phyloP scores from a whole-genome alignment of 2,329 filamentous ascomycete species.

The Claviceps arundinis region DNA sequence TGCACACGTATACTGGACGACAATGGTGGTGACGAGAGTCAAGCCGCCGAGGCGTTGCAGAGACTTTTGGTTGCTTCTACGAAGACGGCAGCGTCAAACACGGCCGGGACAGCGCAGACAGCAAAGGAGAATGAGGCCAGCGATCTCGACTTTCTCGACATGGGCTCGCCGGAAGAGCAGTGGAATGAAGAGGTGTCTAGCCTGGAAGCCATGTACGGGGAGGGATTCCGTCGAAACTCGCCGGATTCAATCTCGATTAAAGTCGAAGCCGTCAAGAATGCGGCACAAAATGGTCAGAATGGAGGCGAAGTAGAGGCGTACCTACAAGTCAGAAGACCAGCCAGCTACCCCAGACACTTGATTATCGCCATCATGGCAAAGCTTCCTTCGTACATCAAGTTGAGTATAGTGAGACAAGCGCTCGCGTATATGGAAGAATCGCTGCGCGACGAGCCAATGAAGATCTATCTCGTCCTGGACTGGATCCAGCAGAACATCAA shows the following conservation, averaged over 20 bases:
- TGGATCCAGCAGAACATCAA: conserved; percentile 83
- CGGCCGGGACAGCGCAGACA: not conserved
- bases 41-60: conserved; percentile 70
- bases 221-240: conserved; percentile 50
- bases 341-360: conserved; percentile 57
- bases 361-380: conserved; percentile 57
- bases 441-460: conserved; percentile 74
- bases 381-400: conserved; percentile 82
- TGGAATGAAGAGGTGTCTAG: conserved; percentile 83
- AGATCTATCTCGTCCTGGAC: conserved; percentile 74
- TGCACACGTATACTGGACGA: conserved; percentile 66
- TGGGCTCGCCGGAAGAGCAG: conserved; percentile 41
- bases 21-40: conserved; percentile 56
- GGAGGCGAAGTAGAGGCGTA: conserved; percentile 37
- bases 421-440: conserved; percentile 57
- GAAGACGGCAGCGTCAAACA: not conserved
- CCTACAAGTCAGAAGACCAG: conserved; percentile 57
- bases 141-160: conserved; percentile 30
- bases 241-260: conserved; percentile 56
- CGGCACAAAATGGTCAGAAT: conserved; percentile 31
- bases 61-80: conserved; percentile 23
- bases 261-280: conserved; percentile 43
- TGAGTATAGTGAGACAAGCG: conserved; percentile 72
- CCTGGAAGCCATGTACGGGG: conserved; percentile 74
- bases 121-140: conserved; percentile 4